Percentiles rank a stretch among this genome's conserved stretches.
Conservation (phyloP, 1,284 basidiomycete genomes). For the Puccinia novopanici region DNA sequence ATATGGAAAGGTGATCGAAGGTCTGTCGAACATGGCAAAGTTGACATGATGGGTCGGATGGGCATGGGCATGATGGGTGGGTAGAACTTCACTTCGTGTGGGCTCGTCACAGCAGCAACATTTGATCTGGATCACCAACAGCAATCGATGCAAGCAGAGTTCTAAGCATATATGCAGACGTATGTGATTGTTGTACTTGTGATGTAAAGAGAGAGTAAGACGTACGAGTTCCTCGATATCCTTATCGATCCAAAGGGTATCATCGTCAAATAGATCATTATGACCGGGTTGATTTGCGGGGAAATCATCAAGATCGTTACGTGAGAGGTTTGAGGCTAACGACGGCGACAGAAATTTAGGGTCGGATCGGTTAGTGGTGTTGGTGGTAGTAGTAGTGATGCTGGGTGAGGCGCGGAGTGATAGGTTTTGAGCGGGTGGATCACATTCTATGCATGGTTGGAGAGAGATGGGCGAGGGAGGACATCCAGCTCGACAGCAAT, state of each 20-base stretch:
- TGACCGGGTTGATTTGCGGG: background rate
- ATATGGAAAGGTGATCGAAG: conserved; percentile 15
- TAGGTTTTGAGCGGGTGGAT: background rate
- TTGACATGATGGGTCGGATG: conserved; percentile 47
- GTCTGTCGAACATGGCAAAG: conserved; percentile 34
- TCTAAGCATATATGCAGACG: background rate
- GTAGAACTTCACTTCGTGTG: conserved; percentile 21
- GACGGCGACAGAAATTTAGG: conserved; percentile 10
- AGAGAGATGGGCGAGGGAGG: conserved; percentile 34
- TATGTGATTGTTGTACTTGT: background rate
- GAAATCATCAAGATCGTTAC: background rate
- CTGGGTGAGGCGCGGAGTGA: background rate
- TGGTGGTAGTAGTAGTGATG: conserved; percentile 8
- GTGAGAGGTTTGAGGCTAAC: background rate
- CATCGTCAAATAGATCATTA: conserved; percentile 4
- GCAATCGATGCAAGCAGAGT: no score
- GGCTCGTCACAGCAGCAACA: conserved; percentile 46
- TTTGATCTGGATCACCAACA: conserved; percentile 21
- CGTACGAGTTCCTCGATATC: conserved; percentile 48
- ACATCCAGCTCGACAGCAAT: conserved; percentile 42
- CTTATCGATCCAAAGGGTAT: conserved; percentile 40
- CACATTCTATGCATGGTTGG: conserved; percentile 31
- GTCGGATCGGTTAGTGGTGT: conserved; percentile 17
- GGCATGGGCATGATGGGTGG: conserved; percentile 41
- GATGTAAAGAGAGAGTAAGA: background rate